Conservation (phyloP, 129 eudicot species). For the Centella asiatica region DNA sequence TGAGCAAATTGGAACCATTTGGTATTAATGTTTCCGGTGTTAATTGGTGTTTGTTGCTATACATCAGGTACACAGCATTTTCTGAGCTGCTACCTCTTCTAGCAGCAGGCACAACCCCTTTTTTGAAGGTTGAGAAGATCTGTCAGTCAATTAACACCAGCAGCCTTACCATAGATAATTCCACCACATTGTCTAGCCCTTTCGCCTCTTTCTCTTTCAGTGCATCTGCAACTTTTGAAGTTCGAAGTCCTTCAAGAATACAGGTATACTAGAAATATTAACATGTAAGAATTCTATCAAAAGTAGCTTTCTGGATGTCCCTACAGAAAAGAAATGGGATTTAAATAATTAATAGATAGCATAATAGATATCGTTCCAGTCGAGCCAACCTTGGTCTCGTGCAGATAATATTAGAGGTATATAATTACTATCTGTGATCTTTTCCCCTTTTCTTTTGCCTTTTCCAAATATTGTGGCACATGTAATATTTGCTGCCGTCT, state of each 20-base stretch:
- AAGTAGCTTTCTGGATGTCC: not conserved
- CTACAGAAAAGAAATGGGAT: too few species aligned
- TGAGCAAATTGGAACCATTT: not conserved
- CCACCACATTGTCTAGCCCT: constrained; percentile 70
- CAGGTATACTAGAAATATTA: constrained; percentile 39
- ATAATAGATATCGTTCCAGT: too few species aligned
- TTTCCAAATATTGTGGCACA: too few species aligned
- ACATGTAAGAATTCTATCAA: not conserved
- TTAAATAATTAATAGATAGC: too few species aligned
- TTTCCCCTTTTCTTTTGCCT: too few species aligned
- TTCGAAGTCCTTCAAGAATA: constrained; percentile 79
- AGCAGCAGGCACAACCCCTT: constrained; percentile 74
- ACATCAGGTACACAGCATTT: constrained; percentile 94
- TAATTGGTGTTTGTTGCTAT: not conserved
- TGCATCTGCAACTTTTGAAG: constrained; percentile 85
- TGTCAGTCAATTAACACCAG: constrained; percentile 53
- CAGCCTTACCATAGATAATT: constrained; percentile 61
- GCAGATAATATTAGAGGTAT: too few species aligned
- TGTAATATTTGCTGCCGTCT: too few species aligned
- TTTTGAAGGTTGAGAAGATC: constrained; percentile 76
- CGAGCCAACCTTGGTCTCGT: too few species aligned
- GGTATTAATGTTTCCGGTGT: not conserved
- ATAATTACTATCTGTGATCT: too few species aligned
- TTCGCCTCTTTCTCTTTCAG: constrained; percentile 71
- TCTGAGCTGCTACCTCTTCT: constrained; percentile 94